A percentile compares a stretch with the other conserved stretches of the same genome.
These are phyloP conservation scores for Paulownia fortunei DNA, from an alignment of 257 asterid species.

Conservation along the genomic window DNA sequence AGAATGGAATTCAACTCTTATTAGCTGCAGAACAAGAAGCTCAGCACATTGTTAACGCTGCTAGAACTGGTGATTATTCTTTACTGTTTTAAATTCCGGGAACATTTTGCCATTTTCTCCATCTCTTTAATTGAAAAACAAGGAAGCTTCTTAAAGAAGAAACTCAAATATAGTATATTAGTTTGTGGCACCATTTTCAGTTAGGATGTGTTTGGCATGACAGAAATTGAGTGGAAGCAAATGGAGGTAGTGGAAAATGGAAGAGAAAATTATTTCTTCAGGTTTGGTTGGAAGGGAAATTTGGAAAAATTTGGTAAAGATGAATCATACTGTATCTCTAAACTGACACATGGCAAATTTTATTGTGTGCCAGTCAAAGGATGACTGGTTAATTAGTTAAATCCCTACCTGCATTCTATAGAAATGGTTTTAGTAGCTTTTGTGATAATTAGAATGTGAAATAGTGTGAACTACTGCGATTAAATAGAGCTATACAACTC, in stretches of 20 bases:
- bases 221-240: neutral
- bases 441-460: no score
- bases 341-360: neutral
- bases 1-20: constrained; percentile 62
- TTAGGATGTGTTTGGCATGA: neutral
- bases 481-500: no score
- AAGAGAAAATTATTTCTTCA: neutral
- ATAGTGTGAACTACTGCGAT: no score
- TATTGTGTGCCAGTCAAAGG: no score
- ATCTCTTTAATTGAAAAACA: no score
- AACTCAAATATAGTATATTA: neutral
- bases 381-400: no score
- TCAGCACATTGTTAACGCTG: constrained; percentile 63
- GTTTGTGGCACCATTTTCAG: neutral
- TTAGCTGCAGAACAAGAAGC: constrained; percentile 71
- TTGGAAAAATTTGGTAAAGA: neutral
- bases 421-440: no score
- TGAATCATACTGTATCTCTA: neutral
- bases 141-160: no score
- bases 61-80: constrained; percentile 54
- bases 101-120: no score
- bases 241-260: neutral
- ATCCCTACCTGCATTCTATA: no score
- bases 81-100: no score
- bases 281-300: neutral